These are phyloP conservation scores for Wickerhamomyces rabaulensis DNA, from an alignment of 805 yeast genomes.

Conservation along the genomic window DNA sequence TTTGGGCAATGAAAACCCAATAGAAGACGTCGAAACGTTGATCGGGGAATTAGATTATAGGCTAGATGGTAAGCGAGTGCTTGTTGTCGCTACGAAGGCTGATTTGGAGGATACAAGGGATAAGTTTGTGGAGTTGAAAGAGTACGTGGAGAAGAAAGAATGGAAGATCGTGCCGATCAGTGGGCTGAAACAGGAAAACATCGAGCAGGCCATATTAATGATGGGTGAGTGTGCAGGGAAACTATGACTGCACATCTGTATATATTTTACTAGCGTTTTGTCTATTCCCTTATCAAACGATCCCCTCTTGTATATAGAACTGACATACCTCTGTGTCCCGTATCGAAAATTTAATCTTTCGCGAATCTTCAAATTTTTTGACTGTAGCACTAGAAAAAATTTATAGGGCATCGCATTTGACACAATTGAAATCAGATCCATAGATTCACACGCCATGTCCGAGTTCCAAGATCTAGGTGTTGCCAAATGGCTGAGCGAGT, in stretches of 20 bases:
- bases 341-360: background rate
- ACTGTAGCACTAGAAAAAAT: background rate
- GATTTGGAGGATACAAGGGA: slow-evolving; percentile 56
- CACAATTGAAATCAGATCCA: background rate
- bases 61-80: slow-evolving; percentile 51
- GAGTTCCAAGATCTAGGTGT: slow-evolving; percentile 63
- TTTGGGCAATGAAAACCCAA: slow-evolving; percentile 63
- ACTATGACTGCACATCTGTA: slow-evolving; percentile 6
- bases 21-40: slow-evolving; percentile 56
- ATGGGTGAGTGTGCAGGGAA: slow-evolving; percentile 54
- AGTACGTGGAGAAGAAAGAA: slow-evolving; percentile 33
- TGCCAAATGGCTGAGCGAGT: slow-evolving; percentile 81
- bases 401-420: background rate
- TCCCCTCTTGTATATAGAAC: background rate
- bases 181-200: slow-evolving; percentile 67
- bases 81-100: slow-evolving; percentile 93
- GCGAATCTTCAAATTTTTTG: background rate
- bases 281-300: background rate
- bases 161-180: slow-evolving; percentile 86
- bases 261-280: too few species aligned
- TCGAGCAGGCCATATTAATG: slow-evolving; percentile 60
- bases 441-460: slow-evolving; percentile 4
- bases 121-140: slow-evolving; percentile 41
- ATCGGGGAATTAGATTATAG: slow-evolving; percentile 71
- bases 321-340: background rate